These are phyloP conservation scores for Cucumis melo DNA, from an alignment of 306 rosid species.

Conservation along the genomic window DNA sequence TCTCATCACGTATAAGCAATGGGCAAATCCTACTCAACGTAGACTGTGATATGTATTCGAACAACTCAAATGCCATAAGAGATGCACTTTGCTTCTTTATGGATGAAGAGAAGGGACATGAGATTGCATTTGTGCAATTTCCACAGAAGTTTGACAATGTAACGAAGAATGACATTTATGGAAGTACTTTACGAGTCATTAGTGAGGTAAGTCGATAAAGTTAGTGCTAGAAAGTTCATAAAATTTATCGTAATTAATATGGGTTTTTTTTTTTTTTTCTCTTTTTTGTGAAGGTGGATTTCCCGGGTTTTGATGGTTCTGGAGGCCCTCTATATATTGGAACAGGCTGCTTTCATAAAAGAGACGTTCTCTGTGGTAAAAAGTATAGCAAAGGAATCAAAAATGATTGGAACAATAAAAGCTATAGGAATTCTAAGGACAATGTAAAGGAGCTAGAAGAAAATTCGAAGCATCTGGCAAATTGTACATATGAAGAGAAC, in stretches of 20 bases:
- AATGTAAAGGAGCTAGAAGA: slow-evolving; percentile 26
- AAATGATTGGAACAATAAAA: slow-evolving; percentile 21
- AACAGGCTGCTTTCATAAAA: slow-evolving; percentile 64
- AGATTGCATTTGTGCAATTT: slow-evolving; percentile 61
- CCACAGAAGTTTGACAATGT: slow-evolving; percentile 44
- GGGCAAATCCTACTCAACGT: slow-evolving; percentile 57
- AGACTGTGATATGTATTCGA: slow-evolving; percentile 82
- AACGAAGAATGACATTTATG: slow-evolving; percentile 55
- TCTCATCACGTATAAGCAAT: slow-evolving; percentile 73
- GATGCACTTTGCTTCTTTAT: slow-evolving; percentile 73
- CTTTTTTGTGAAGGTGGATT: slow-evolving; percentile 29
- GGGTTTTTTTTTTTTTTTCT: neutral
- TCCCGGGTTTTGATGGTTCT: slow-evolving; percentile 45
- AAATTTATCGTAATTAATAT: neutral
- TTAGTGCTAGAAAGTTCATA: neutral
- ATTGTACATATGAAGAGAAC: slow-evolving; percentile 50
- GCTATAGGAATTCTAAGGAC: slow-evolving; percentile 7
- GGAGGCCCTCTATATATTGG: slow-evolving; percentile 66
- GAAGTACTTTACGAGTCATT: slow-evolving; percentile 3
- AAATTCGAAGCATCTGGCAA: slow-evolving; percentile 44
- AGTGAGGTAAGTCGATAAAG: slow-evolving; percentile 19
- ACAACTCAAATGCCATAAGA: slow-evolving; percentile 45
- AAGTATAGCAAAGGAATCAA: slow-evolving; percentile 23
- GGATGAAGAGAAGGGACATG: slow-evolving; percentile 62
- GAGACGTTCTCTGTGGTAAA: slow-evolving; percentile 54